Conservation (phyloP, 495 filamentous ascomycete species). For the Melanomma pulvis-pyrius region DNA sequence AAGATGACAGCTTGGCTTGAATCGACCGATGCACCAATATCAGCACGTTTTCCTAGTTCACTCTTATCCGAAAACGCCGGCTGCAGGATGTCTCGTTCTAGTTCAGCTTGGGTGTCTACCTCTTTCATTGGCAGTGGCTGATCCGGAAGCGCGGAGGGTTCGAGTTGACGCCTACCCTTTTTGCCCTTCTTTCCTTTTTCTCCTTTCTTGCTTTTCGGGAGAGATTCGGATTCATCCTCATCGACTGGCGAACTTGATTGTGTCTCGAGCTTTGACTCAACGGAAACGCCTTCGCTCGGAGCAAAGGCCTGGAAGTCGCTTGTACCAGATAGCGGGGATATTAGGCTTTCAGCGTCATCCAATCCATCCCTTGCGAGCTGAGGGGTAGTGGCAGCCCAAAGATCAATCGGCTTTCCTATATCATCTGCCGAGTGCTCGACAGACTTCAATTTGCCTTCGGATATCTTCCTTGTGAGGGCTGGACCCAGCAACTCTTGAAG, state of each 20-base stretch:
- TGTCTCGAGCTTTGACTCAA: neutral
- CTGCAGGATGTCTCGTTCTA: conserved; percentile 15
- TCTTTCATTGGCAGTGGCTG: conserved; percentile 4
- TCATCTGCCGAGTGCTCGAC: neutral
- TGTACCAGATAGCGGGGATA: neutral
- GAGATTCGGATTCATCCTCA: conserved; percentile 14
- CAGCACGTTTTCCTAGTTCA: neutral
- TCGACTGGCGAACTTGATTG: neutral
- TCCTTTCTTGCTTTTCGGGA: conserved; percentile 28
- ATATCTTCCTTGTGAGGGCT: conserved; percentile 9
- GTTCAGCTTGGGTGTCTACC: conserved; percentile 2
- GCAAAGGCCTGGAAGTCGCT: neutral
- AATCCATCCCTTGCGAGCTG: conserved; percentile 4
- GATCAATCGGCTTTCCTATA: neutral
- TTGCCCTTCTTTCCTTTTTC: conserved; percentile 41
- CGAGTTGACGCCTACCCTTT: conserved; percentile 8
- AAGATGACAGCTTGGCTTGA: neutral
- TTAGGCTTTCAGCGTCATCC: neutral
- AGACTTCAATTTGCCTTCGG: conserved; percentile 11
- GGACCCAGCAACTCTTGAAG: conserved; percentile 14
- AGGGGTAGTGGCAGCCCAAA: conserved; percentile 22
- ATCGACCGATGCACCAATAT: neutral
- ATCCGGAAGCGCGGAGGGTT: neutral
- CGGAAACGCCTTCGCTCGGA: neutral
- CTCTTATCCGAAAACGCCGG: neutral